A percentile compares a stretch with the other conserved stretches of the same genome.
Evolutionary conservation across 2,329 filamentous ascomycete genomes (phyloP).

Genomic region (Verticillium alfalfae): DNA sequence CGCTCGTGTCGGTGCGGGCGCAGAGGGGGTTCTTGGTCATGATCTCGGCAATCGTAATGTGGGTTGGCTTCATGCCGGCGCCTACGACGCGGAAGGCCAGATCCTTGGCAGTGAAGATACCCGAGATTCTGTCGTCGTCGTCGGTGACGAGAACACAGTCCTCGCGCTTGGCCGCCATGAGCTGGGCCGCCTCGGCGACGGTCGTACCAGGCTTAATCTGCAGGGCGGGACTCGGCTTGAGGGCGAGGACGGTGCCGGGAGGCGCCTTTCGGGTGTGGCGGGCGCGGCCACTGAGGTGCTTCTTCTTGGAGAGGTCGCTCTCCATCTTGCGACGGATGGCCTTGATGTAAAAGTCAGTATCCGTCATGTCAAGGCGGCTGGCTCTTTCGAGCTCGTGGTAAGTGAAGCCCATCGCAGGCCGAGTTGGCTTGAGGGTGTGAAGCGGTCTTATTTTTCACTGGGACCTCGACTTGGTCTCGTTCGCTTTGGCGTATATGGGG

Average conservation of each 20-base stretch:
- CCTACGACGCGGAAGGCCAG: slow-evolving; percentile 95
- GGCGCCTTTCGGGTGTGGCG: slow-evolving; percentile 88
- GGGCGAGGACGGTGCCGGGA: slow-evolving; percentile 88
- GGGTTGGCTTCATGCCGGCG: slow-evolving; percentile 79
- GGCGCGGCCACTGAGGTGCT: slow-evolving; percentile 69
- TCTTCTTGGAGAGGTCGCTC: slow-evolving; percentile 97
- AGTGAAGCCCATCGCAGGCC: slow-evolving; percentile 6
- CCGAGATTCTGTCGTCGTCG: slow-evolving; percentile 94
- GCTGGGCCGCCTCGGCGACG: slow-evolving; percentile 90
- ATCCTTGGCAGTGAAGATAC: slow-evolving; percentile 99
- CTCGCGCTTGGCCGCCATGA: slow-evolving; percentile 98
- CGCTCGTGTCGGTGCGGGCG: slow-evolving; percentile 94
- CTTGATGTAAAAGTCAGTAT: slow-evolving; percentile 44
- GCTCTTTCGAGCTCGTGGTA: slow-evolving; percentile 11
- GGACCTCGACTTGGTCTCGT: no score
- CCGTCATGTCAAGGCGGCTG: slow-evolving; percentile 11
- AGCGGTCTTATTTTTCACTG: background rate
- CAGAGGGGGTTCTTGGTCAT: slow-evolving; percentile 99
- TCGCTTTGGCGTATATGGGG: no score
- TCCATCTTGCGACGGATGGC: slow-evolving; percentile 97
- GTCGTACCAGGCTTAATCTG: slow-evolving; percentile 96
- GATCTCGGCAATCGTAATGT: slow-evolving; percentile 92
- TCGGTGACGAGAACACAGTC: slow-evolving; percentile 97
- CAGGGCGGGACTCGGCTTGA: slow-evolving; percentile 91
- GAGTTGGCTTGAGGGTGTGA: background rate